These are phyloP conservation scores for Acephala macrosclerotiorum DNA, from an alignment of 2,329 filamentous ascomycete genomes.

Conservation along the genomic window DNA sequence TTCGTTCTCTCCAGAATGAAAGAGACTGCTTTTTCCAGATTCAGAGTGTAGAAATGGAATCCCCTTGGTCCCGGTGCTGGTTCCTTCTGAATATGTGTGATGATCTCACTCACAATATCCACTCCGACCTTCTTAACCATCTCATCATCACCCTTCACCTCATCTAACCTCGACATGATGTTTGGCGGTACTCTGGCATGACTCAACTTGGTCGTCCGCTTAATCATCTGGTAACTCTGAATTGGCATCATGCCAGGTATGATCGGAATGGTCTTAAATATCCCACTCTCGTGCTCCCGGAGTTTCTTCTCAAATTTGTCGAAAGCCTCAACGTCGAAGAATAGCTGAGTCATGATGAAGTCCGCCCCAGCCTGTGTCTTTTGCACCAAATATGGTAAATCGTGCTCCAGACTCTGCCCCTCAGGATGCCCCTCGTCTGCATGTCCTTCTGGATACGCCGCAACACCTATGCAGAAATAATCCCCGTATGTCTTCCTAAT, in stretches of 20 bases:
- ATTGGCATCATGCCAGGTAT: constrained; percentile 97
- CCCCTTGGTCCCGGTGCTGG: constrained; percentile 69
- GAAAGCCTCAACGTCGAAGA: constrained; percentile 90
- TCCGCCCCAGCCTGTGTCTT: constrained; percentile 93
- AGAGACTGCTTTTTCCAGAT: constrained; percentile 93
- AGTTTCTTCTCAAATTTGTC: constrained; percentile 79
- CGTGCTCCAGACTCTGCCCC: constrained; percentile 74
- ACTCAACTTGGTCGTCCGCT: constrained; percentile 91
- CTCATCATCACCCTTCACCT: constrained; percentile 80
- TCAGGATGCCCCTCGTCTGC: constrained; percentile 86
- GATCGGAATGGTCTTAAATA: constrained; percentile 86
- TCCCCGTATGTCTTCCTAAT: constrained; percentile 87
- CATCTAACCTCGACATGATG: constrained; percentile 74
- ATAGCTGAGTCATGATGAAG: constrained; percentile 98
- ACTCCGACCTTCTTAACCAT: constrained; percentile 82
- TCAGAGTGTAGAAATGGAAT: constrained; percentile 97
- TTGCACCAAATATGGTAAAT: constrained; percentile 87
- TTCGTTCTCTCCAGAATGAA: constrained; percentile 87
- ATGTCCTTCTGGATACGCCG: constrained; percentile 94
- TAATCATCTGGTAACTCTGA: constrained; percentile 95
- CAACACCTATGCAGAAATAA: constrained; percentile 96
- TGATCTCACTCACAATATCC: constrained; percentile 83
- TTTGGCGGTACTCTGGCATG: constrained; percentile 81
- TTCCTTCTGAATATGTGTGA: constrained; percentile 77
- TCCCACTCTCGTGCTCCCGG: constrained; percentile 81